Conservation (phyloP, 2,329 filamentous ascomycete species). For the Cytospora paraplurivora region DNA sequence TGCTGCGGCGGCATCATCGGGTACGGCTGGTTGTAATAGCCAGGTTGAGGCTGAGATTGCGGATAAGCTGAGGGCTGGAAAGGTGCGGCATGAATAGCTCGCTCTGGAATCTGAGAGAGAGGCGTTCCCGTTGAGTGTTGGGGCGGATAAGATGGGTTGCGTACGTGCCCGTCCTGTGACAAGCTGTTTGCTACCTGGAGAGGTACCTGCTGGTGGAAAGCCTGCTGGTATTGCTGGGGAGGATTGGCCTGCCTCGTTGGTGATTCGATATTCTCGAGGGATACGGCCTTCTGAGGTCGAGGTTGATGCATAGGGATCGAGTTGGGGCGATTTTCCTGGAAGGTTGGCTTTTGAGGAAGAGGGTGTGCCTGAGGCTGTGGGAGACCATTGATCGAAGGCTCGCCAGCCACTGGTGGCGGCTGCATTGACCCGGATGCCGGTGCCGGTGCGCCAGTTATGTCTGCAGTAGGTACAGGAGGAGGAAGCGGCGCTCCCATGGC, state of each 20-base stretch:
- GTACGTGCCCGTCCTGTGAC: conserved; percentile 62
- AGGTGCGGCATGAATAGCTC: conserved; percentile 84
- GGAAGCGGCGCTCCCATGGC: conserved; percentile 23
- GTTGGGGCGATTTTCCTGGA: conserved; percentile 57
- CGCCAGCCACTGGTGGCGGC: conserved; percentile 29
- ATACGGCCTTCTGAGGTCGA: conserved; percentile 90
- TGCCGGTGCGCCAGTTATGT: conserved; percentile 23
- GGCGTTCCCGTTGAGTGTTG: conserved; percentile 77
- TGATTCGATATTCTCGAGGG: conserved; percentile 88
- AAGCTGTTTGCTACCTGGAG: conserved; percentile 65
- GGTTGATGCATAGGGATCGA: conserved; percentile 87
- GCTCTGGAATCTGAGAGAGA: conserved; percentile 87
- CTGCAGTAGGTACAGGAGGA: conserved; percentile 28
- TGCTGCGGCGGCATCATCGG: conserved; percentile 60
- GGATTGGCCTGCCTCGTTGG: conserved; percentile 59
- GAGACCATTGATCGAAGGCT: conserved; percentile 53
- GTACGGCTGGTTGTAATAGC: conserved; percentile 61
- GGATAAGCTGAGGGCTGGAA: conserved; percentile 78
- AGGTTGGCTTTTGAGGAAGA: conserved; percentile 59
- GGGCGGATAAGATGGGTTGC: conserved; percentile 69
- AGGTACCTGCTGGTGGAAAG: conserved; percentile 95
- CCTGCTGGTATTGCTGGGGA: conserved; percentile 66
- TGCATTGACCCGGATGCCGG: conserved; percentile 13
- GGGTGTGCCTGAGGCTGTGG: conserved; percentile 61
- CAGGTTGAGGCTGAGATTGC: conserved; percentile 62